Base-by-base conservation (phyloP, 805 yeast genomes). In the Spathaspora passalidarum region DNA sequence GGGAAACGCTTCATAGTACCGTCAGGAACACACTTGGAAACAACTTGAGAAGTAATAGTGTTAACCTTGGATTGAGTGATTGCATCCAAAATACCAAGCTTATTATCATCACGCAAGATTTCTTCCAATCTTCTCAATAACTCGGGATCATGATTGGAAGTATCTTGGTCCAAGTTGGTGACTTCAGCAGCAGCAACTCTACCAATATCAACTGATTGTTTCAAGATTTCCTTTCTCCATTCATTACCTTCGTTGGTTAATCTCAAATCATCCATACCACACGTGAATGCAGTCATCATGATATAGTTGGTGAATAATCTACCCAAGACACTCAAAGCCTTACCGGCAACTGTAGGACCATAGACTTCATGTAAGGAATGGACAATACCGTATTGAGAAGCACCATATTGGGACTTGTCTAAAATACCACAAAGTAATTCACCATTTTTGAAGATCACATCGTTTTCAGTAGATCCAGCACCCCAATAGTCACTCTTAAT, bases 221-320 rank as follows among this genome's bases (percentile, higher is more conserved):
- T 72, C 64, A 95, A 76, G 50, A 94, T 87, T 49, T 89, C 95
- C 11, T 72, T 70, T 75, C 99, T 83, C 92, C 95, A 84, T 49
- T 75, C 60, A 65, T 95, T 91, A 62, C 99, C 99, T 56, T 88
- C 96, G 2, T 67, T 80, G 18, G 98, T 94, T 56, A 95, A 78
- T 63, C 96, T 81, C 66, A 94, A 76, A 73, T 94, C 99, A 65
- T 94, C 99, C 99, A 94, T 95, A 79, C 99, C 99, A 83, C 99
- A 94, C 6, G 99, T 94, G 63, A 94, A 88, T 1, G 97, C 98
- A 47, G 88, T 86, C 72, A 82, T 78, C 80, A 86, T 91, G 60
- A 86, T 90, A 66, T 89, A 94, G 66, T 88, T 89, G 18, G 99
- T 95, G 72, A 95, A 92, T 45, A 94, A 75, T 59, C 99, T 80